Percentiles rank a stretch among this genome's conserved stretches.
These are phyloP conservation scores for Cyathus striatus DNA, from an alignment of 768 basidiomycete genomes.

Conservation along the genomic window DNA sequence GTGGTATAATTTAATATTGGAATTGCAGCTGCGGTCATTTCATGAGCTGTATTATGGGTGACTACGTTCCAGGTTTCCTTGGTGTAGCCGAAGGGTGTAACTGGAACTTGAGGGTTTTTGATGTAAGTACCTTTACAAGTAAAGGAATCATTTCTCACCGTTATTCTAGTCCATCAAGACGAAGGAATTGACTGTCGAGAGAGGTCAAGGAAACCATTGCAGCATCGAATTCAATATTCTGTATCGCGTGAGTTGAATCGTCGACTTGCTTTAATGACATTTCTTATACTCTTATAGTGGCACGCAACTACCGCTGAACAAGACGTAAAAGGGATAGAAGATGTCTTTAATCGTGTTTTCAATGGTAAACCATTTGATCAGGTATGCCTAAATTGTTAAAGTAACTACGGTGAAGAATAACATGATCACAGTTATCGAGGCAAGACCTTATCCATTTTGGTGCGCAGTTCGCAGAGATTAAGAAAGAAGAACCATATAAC, in stretches of 20 bases:
- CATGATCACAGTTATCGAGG: slow-evolving; percentile 33
- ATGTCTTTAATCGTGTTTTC: slow-evolving; percentile 49
- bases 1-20: slow-evolving; percentile 4
- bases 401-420: slow-evolving; percentile 27
- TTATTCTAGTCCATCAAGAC: slow-evolving; percentile 55
- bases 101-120: slow-evolving; percentile 77
- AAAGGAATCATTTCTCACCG: too few relatives aligned
- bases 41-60: slow-evolving; percentile 23
- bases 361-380: slow-evolving; percentile 44
- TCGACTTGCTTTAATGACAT: not conserved
- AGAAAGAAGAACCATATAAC: not conserved
- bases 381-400: slow-evolving; percentile 46
- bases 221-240: slow-evolving; percentile 63
- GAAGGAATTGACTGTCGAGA: slow-evolving; percentile 62
- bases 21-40: slow-evolving; percentile 53
- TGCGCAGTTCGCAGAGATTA: too few relatives aligned
- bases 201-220: slow-evolving; percentile 77
- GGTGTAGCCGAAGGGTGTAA: slow-evolving; percentile 70
- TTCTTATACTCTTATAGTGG: slow-evolving; percentile 59
- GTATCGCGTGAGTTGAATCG: not conserved
- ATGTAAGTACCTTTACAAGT: slow-evolving; percentile 29
- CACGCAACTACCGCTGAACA: slow-evolving; percentile 72
- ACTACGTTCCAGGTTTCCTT: slow-evolving; percentile 77
- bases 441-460: slow-evolving; percentile 48
- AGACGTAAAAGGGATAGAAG: slow-evolving; percentile 67